Conservation (phyloP, 345 rosid species). For the Trapa bicornis region DNA sequence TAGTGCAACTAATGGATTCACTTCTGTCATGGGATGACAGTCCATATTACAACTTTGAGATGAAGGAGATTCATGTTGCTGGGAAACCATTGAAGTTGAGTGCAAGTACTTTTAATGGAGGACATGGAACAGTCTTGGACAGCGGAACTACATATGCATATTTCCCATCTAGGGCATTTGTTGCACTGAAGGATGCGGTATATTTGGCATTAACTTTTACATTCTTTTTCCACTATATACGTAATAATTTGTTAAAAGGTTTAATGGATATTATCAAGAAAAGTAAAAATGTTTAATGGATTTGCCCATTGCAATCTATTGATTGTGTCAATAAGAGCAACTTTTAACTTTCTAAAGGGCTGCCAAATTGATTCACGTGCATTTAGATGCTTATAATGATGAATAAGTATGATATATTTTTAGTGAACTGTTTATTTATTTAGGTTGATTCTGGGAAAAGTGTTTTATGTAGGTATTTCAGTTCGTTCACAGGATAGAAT, state of each 20-base stretch:
- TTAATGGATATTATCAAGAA: neutral
- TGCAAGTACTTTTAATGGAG: conserved; percentile 52
- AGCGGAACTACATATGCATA: conserved; percentile 93
- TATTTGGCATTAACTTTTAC: neutral
- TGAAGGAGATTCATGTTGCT: conserved; percentile 82
- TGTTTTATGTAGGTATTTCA: neutral
- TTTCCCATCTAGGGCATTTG: conserved; percentile 65
- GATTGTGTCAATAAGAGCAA: neutral
- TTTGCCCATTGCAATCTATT: neutral
- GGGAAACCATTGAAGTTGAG: conserved; percentile 60
- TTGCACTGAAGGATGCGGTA: conserved; percentile 66
- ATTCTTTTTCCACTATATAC: neutral
- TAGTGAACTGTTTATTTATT: neutral
- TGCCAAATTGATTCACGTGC: neutral
- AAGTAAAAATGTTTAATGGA: neutral
- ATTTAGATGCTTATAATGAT: neutral
- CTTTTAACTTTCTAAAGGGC: neutral
- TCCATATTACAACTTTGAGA: conserved; percentile 89
- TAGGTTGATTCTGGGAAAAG: neutral
- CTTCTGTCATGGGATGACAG: conserved; percentile 95
- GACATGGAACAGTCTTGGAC: conserved; percentile 69
- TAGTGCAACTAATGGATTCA: conserved; percentile 65
- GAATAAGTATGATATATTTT: neutral
- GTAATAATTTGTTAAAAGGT: neutral
- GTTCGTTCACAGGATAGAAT: neutral